Conservation (phyloP, 75 land plant genomes). For the Pinus taeda region DNA sequence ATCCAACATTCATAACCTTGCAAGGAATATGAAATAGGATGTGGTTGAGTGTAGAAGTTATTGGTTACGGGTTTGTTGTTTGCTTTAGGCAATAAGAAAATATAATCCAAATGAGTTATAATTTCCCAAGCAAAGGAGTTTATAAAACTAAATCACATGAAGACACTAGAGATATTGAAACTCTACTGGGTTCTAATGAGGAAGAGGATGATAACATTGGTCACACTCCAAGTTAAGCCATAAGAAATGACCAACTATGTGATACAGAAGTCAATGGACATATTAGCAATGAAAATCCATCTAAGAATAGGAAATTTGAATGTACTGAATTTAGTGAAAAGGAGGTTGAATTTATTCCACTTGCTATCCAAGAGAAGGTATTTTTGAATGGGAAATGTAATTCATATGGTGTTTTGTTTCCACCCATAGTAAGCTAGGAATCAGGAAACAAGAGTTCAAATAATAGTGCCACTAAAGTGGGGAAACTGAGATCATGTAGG, state of each 20-base stretch:
- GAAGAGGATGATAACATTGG: conserved; percentile 75
- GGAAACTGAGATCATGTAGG: conserved; percentile 11
- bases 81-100: neutral
- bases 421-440: neutral
- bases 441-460: neutral
- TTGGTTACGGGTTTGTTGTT: neutral
- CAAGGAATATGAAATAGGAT: neutral
- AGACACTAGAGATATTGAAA: conserved; percentile 67
- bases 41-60: neutral
- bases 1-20: neutral
- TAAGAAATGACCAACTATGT: neutral
- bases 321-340: neutral
- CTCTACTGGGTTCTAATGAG: conserved; percentile 52
- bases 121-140: neutral
- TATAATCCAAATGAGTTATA: neutral
- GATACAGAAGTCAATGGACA: neutral
- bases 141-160: conserved; percentile 25
- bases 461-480: neutral
- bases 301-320: conserved; percentile 7
- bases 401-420: neutral
- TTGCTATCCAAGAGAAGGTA: neutral
- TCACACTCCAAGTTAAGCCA: conserved; percentile 32
- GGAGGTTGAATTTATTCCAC: conserved; percentile 7
- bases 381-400: neutral
- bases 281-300: neutral